These are phyloP conservation scores for Yamadazyma spencermartinsiae DNA, from an alignment of 1,139 yeast species.

Conservation along the genomic window DNA sequence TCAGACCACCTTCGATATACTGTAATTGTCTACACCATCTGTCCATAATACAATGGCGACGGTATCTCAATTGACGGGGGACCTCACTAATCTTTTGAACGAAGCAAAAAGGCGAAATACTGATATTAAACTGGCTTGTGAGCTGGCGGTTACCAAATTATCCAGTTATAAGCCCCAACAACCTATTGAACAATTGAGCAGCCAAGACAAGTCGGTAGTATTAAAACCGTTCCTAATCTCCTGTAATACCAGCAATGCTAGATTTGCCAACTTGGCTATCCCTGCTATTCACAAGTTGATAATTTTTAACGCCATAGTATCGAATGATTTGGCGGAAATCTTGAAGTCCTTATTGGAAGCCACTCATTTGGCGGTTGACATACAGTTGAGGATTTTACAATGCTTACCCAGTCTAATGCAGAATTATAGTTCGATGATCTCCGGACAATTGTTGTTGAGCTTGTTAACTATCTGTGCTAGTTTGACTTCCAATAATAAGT, in stretches of 20 bases:
- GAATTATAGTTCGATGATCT: conserved; percentile 54
- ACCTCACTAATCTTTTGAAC: conserved; percentile 56
- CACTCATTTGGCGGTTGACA: conserved; percentile 73
- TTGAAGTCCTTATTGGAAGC: conserved; percentile 73
- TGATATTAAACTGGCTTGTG: conserved; percentile 69
- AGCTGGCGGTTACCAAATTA: conserved; percentile 53
- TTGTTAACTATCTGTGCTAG: conserved; percentile 71
- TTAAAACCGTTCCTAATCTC: conserved; percentile 72
- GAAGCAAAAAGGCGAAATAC: conserved; percentile 72
- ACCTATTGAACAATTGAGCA: conserved; percentile 21
- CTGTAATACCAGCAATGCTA: conserved; percentile 72
- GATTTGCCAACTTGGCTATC: conserved; percentile 68
- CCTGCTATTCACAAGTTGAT: conserved; percentile 67
- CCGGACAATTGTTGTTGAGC: conserved; percentile 57
- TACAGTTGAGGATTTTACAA: conserved; percentile 86
- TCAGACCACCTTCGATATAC: too few relatives aligned
- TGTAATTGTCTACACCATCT: too few relatives aligned
- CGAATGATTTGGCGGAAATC: conserved; percentile 50
- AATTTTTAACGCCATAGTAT: conserved; percentile 48
- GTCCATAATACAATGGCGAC: too few relatives aligned
- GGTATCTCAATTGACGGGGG: conserved; percentile 51
- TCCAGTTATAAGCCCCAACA: conserved; percentile 26
- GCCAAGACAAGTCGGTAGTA: conserved; percentile 50
- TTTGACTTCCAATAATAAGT: conserved; percentile 66
- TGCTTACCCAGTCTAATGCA: conserved; percentile 74